These are phyloP conservation scores for Verticillium dahliae DNA, from an alignment of 2,329 filamentous ascomycete species.

Conservation along the genomic window DNA sequence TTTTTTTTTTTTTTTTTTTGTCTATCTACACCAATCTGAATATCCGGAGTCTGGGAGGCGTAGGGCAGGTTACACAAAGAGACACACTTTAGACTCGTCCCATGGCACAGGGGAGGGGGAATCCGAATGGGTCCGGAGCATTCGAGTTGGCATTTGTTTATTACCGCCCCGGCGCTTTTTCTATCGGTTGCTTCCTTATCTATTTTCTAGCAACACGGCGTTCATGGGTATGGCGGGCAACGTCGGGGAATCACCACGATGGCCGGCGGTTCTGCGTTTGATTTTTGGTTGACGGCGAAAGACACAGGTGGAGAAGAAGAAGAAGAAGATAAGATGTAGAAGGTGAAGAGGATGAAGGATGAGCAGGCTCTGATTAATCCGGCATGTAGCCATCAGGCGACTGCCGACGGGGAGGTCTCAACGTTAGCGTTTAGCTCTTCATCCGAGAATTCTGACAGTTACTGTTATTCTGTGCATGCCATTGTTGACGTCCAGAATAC, in stretches of 20 bases:
- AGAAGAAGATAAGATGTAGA: not conserved
- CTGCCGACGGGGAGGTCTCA: not conserved
- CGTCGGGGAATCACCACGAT: not conserved
- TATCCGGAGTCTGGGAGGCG: not conserved
- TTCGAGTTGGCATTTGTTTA: not conserved
- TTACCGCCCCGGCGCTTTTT: not conserved
- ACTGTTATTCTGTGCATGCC: not conserved
- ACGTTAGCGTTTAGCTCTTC: not conserved
- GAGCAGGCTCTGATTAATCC: constrained; percentile 1
- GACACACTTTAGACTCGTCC: not conserved
- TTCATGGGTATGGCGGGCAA: not conserved
- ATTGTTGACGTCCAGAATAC: no score
- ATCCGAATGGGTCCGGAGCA: not conserved
- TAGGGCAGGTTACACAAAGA: not conserved
- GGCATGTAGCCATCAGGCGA: not conserved
- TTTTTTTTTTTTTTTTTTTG: not conserved
- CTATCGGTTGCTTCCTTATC: not conserved
- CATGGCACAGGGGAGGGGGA: not conserved
- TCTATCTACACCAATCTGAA: not conserved
- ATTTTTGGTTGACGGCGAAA: not conserved
- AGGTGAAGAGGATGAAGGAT: not conserved
- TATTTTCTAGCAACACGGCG: not conserved
- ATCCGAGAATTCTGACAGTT: not conserved
- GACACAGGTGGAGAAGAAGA: not conserved
- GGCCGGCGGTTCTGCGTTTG: not conserved